A percentile compares a stretch with the other conserved stretches of the same genome.
These are phyloP conservation scores for Yamagishiella unicocca DNA, from an alignment of 139 green algal species.

Conservation along the genomic window DNA sequence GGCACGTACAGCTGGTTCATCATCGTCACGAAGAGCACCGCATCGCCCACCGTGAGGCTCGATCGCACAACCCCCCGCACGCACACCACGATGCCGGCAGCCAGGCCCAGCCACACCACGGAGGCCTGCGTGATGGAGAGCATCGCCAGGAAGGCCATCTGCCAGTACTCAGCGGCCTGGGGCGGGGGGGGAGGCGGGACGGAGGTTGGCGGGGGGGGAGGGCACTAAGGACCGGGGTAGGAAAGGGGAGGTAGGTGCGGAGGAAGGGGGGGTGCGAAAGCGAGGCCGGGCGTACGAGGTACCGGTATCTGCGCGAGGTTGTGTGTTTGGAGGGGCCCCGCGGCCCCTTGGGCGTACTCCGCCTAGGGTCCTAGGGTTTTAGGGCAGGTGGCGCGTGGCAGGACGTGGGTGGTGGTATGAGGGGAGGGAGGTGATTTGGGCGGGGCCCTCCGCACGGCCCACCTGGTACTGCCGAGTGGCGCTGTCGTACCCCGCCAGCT, in stretches of 20 bases:
- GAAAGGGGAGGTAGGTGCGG: neutral
- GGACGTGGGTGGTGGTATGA: too few relatives aligned
- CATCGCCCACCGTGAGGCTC: conserved; percentile 85
- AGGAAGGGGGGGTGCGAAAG: neutral
- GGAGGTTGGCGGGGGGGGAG: neutral
- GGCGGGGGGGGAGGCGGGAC: neutral
- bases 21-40: conserved; percentile 89
- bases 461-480: conserved; percentile 84
- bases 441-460: neutral
- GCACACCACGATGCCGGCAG: conserved; percentile 75
- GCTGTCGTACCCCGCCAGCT: conserved; percentile 69
- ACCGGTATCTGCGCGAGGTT: too few relatives aligned
- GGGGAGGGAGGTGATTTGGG: neutral
- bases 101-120: conserved; percentile 69
- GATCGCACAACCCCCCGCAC: conserved; percentile 65
- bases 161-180: conserved; percentile 73
- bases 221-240: neutral
- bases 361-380: too few relatives aligned
- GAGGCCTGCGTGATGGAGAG: conserved; percentile 62
- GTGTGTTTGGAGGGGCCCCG: too few relatives aligned
- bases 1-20: conserved; percentile 93
- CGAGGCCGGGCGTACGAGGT: neutral
- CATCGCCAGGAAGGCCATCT: conserved; percentile 64
- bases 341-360: too few relatives aligned
- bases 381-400: too few relatives aligned